phyloP scores from a whole-genome alignment of 2,329 filamentous ascomycete genomes.

The Didymella exigua region DNA sequence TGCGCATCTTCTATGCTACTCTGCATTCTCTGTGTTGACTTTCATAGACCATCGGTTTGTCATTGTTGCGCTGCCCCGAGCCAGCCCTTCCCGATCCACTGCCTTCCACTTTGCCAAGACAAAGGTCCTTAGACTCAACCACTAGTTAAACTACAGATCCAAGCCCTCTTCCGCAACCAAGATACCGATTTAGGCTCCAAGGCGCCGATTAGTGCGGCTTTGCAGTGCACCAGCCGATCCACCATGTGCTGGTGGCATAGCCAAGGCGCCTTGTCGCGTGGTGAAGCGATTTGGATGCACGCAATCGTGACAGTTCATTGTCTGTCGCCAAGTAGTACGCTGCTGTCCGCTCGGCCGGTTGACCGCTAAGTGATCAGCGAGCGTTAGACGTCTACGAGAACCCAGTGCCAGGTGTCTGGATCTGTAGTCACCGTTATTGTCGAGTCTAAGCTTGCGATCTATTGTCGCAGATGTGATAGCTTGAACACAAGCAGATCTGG shows the following conservation, averaged over 20 bases:
- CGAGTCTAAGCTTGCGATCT: not conserved
- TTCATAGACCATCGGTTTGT: slow-evolving; percentile 10
- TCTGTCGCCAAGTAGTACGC: not conserved
- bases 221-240: slow-evolving; percentile 6
- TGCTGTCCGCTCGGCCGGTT: slow-evolving; percentile 7
- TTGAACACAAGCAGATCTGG: not conserved
- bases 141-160: slow-evolving; percentile 2
- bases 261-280: slow-evolving; percentile 8
- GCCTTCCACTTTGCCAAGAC: not conserved
- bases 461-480: not conserved
- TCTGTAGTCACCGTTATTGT: not conserved
- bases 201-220: not conserved
- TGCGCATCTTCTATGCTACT: not conserved
- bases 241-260: slow-evolving; percentile 1
- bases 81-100: not conserved
- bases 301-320: slow-evolving; percentile 2
- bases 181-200: slow-evolving; percentile 1
- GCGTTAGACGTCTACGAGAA: not conserved
- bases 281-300: not conserved
- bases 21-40: not conserved
- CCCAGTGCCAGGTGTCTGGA: slow-evolving; percentile 9
- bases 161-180: slow-evolving; percentile 2
- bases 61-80: slow-evolving; percentile 18
- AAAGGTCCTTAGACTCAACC: not conserved
- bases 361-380: slow-evolving; percentile 3